Evolutionary conservation across 2,329 filamentous ascomycete genomes (phyloP), one percentile per base, ranked within the genome.

Genomic region (Coniochaeta ligniaria): DNA sequence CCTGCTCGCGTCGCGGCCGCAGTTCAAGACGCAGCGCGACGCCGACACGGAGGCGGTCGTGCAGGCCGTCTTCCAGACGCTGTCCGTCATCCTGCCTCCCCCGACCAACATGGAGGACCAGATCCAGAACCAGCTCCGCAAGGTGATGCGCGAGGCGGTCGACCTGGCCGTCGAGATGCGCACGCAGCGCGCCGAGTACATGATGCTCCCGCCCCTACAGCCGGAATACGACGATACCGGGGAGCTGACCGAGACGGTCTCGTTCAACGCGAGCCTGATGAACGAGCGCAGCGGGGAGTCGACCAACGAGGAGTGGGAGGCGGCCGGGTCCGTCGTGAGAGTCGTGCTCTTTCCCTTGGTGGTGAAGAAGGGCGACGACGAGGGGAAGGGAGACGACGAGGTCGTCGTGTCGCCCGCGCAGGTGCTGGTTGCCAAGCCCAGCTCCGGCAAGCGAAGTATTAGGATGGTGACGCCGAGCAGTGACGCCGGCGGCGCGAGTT

Each of bases 1-100:
- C 1, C 83, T 99, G 6, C 86, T 99, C 22, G 87, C 92, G 35
- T 90, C 87, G 72, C 86, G 94, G 55, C 84, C 88, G 16, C 78
- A 84, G n/a, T 99, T 98, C 76, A 83, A 85, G 64, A 80, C 86
- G 59, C 92, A 97, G 75, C 89, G 92, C 68, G 87, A 90, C 60
- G 87, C 90, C 68, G 96, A 99, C 75, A 96, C 92, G 3, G 92
- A 98, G 76, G 93, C 93, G 35, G 94, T 99, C n/a, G 91, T 95
- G 33, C 87, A 96, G 69, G 93, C 93, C 68, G 87, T 99, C 67
- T 91, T 95, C 74, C 85, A 88, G 73, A 94, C 91, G 0, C 80
- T 99, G 26, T 89, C 88, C 63, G 87, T 86, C 65, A 88, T 99
- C 66, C 84, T 99, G 17, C 92, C 94, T 11, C 95, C 95, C 12